phyloP scores from a whole-genome alignment of 225 moss, liverwort and hornwort genomes.

The Pleurozium schreberi region DNA sequence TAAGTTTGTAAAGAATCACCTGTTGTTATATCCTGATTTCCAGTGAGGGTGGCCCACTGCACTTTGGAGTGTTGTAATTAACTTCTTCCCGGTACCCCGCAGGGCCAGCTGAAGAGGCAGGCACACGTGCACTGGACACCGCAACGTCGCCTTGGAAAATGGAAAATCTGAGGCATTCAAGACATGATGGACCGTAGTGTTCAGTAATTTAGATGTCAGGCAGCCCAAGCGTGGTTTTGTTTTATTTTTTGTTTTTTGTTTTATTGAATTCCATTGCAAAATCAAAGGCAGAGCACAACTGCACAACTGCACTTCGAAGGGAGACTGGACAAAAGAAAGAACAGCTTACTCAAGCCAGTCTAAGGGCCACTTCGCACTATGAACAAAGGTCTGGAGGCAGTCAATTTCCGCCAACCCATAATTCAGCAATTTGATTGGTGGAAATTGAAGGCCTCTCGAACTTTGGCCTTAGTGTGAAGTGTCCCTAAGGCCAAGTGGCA shows the following conservation, averaged over 20 bases:
- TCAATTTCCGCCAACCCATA: no score
- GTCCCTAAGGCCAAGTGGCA: background rate
- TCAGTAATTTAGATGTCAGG: background rate
- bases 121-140: constrained; percentile 1
- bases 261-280: background rate
- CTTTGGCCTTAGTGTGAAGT: no score
- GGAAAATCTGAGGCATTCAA: background rate
- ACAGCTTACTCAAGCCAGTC: no score
- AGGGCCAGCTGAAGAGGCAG: background rate
- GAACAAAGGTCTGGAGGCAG: no score
- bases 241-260: background rate
- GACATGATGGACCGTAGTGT: background rate
- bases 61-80: background rate
- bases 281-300: background rate
- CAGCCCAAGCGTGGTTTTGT: background rate
- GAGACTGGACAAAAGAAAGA: background rate
- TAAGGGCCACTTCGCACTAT: no score
- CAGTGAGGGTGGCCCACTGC: background rate
- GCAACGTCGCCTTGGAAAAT: background rate
- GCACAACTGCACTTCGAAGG: background rate
- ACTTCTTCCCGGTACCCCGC: background rate
- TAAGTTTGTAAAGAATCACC: background rate
- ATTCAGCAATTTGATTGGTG: no score
- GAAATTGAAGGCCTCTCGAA: no score
- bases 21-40: background rate